Percentiles rank a stretch among this genome's conserved stretches.
Conservation (phyloP, 805 yeast genomes). For the Yamadazyma scolyti region DNA sequence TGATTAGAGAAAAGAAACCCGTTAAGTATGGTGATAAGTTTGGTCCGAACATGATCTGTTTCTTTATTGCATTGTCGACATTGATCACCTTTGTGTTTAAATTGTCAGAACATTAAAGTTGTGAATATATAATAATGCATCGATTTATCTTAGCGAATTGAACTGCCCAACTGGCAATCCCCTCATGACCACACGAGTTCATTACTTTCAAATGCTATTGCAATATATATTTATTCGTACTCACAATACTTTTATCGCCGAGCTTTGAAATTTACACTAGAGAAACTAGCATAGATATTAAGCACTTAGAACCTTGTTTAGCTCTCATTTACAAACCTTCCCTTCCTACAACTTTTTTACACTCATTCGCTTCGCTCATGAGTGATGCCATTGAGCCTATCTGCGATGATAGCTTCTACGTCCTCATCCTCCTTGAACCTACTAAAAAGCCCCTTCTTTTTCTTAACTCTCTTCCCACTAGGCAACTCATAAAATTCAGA, state of each 20-base stretch:
- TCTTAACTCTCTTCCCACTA: conserved; percentile 62
- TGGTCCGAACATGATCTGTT: conserved; percentile 85
- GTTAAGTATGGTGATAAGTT: conserved; percentile 80
- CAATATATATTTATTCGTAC: too few relatives aligned
- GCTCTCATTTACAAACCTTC: background rate
- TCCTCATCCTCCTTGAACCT: conserved; percentile 27
- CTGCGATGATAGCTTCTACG: conserved; percentile 53
- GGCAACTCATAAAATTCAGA: conserved; percentile 56
- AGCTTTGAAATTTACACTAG: too few relatives aligned
- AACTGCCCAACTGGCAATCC: too few relatives aligned
- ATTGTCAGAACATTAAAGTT: conserved; percentile 22
- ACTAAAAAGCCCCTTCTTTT: conserved; percentile 15
- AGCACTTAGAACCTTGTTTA: conserved; percentile 38
- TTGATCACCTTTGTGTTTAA: conserved; percentile 57
- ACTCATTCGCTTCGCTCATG: background rate
- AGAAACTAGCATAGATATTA: too few relatives aligned
- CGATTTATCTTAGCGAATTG: too few relatives aligned
- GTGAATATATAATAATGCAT: too few relatives aligned
- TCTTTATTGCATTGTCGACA: conserved; percentile 67
- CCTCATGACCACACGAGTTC: too few relatives aligned
- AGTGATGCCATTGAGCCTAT: conserved; percentile 26
- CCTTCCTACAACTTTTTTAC: background rate
- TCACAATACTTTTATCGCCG: too few relatives aligned
- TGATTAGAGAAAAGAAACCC: conserved; percentile 79
- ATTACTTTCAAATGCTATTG: too few relatives aligned